Evolutionary conservation across 768 basidiomycete species (phyloP), one percentile per base, ranked within the genome.

Genomic region (Tricholoma terreum): DNA sequence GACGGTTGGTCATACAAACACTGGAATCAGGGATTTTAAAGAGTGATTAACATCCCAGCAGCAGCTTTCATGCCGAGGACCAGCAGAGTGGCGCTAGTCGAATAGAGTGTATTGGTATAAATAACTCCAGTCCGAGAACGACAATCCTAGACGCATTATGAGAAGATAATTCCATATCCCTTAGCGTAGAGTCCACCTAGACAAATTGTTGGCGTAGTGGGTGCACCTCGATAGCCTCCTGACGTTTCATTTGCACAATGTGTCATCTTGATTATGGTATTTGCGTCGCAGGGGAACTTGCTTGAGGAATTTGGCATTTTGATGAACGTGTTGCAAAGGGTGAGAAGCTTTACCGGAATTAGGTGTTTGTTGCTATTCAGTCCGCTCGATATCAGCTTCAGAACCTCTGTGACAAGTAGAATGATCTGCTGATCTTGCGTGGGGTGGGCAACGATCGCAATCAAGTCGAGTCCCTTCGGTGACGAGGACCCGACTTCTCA

Each of bases 31-130:
- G 14, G 83, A 81, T 60, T 86, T 85, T 30, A 98, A 72, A 1
- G 96, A 94, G 65, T 92, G 96, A 62, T 86, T 90, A n/a, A 87
- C 54, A 98, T 86, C 6, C 85, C 84, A 0, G 93, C 87, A 0
- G 87, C 84, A 2, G 90, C 87, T 63, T 89, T 91, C 59, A 98
- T 75, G 8, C n/a, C n/a, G n/a, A n/a, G n/a, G n/a, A 81, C 72
- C 14, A 96, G 75, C 6, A 98, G 91, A 6, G 85, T 77, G 7
- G 87, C 81, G 50, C 85, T 86, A 31, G 80, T 85, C 2, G 95
- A 90, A 70, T 97, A 98, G 1, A 99, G 82, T 0, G 92, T 90
- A 63, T 89, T 84, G 67, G n/a, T n/a, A n/a, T n/a, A n/a, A 98
- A 88, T 3, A 99, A 77, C 53, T 98, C 94, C 40, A 98, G 78